phyloP scores from a whole-genome alignment of 2,329 filamentous ascomycete genomes.

The Furcasterigmium sp. region DNA sequence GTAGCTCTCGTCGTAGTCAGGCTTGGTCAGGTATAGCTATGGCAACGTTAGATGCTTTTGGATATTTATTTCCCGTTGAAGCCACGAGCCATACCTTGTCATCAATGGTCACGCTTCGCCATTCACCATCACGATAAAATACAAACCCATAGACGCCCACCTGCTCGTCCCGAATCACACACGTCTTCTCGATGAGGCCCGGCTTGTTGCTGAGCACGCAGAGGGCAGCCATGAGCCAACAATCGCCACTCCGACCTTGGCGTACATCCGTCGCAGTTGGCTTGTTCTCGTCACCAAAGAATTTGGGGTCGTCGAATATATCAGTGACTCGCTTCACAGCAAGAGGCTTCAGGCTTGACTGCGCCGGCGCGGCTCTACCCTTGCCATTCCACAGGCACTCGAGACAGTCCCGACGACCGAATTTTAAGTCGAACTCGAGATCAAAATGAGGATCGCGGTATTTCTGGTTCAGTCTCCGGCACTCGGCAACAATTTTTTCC shows the following conservation, averaged over 20 bases:
- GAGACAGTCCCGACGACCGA: slow-evolving; percentile 43
- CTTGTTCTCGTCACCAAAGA: slow-evolving; percentile 63
- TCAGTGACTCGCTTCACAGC: slow-evolving; percentile 66
- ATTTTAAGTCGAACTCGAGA: slow-evolving; percentile 70
- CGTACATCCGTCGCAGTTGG: slow-evolving; percentile 72
- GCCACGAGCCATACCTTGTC: slow-evolving; percentile 40
- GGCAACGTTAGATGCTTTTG: too few relatives aligned
- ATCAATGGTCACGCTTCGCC: slow-evolving; percentile 55
- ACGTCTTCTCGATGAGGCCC: slow-evolving; percentile 66
- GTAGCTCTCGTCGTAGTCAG: slow-evolving; percentile 56
- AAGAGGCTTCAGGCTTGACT: slow-evolving; percentile 31
- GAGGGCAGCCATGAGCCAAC: slow-evolving; percentile 79
- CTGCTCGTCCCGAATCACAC: slow-evolving; percentile 65
- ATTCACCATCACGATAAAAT: slow-evolving; percentile 76
- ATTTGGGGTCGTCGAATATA: slow-evolving; percentile 71
- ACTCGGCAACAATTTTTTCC: slow-evolving; percentile 57
- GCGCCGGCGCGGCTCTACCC: slow-evolving; percentile 9
- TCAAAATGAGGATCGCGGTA: slow-evolving; percentile 87
- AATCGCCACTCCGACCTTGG: slow-evolving; percentile 75
- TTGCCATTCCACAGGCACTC: slow-evolving; percentile 33
- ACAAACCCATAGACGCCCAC: slow-evolving; percentile 84
- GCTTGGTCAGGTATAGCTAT: slow-evolving; percentile 50
- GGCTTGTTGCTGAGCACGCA: slow-evolving; percentile 71
- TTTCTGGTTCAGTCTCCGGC: slow-evolving; percentile 74
- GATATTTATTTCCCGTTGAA: too few relatives aligned